These are phyloP conservation scores for Cutaneotrichosporon spelunceum DNA, from an alignment of 1,284 basidiomycete genomes.

Conservation along the genomic window DNA sequence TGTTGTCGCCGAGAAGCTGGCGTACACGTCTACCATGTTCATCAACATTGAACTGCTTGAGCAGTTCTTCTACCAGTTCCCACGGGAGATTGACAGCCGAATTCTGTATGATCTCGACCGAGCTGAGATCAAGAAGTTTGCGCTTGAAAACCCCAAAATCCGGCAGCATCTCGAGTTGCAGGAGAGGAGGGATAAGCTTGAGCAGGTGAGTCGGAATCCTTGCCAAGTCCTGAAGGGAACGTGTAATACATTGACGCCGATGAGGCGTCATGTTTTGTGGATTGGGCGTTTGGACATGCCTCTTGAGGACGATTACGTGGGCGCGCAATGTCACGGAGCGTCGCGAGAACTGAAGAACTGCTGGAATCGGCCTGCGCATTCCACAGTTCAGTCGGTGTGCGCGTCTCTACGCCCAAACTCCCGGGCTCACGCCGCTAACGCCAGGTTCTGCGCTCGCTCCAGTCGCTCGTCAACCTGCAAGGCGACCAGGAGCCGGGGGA, in stretches of 20 bases:
- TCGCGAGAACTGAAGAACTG: not conserved
- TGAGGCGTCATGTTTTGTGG: not conserved
- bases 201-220: constrained; percentile 63
- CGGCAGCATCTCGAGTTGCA: constrained; percentile 89
- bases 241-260: not conserved
- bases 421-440: not conserved
- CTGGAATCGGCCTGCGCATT: not conserved
- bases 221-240: not conserved
- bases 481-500: constrained; percentile 63
- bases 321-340: not conserved
- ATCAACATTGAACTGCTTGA: constrained; percentile 96
- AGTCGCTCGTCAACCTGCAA: constrained; percentile 75
- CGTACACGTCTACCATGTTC: constrained; percentile 95
- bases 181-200: constrained; percentile 95
- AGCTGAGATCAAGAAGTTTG: constrained; percentile 77
- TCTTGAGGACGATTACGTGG: not conserved
- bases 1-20: constrained; percentile 94
- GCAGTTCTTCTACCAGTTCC: constrained; percentile 99
- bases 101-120: constrained; percentile 88
- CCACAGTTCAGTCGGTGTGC: not conserved
- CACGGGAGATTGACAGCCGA: constrained; percentile 93
- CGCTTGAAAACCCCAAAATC: constrained; percentile 86
- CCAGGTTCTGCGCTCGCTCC: constrained; percentile 84
- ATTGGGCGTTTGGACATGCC: not conserved
- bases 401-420: too few species aligned